These are phyloP conservation scores for Xerocomus potaroensis DNA, from an alignment of 768 basidiomycete species.

Conservation along the genomic window DNA sequence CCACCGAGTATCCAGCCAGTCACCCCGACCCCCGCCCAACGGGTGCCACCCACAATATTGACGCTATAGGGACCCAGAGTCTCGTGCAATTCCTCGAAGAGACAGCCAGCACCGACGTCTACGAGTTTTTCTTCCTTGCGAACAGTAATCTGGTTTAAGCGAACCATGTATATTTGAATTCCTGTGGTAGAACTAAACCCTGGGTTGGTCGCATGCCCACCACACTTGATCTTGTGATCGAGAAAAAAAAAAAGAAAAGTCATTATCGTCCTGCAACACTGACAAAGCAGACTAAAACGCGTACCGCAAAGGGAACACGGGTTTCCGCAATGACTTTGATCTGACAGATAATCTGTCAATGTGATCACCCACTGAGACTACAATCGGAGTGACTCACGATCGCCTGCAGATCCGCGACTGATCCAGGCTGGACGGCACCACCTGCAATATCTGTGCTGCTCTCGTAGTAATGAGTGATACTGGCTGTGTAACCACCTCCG, in stretches of 20 bases:
- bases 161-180: conserved; percentile 26
- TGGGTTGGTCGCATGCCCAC: conserved; percentile 28
- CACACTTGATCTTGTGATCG: conserved; percentile 28
- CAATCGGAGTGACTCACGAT: conserved; percentile 12
- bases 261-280: neutral
- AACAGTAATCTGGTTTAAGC: conserved; percentile 20
- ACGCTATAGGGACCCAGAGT: conserved; percentile 4
- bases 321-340: conserved; percentile 6
- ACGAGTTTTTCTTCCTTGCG: conserved; percentile 4
- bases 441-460: conserved; percentile 9
- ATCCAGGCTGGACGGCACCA: conserved; percentile 13
- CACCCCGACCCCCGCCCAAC: conserved; percentile 26
- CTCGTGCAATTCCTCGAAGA: conserved; percentile 28
- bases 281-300: neutral
- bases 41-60: conserved; percentile 25
- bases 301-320: conserved; percentile 12
- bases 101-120: conserved; percentile 24
- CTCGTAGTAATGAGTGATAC: conserved; percentile 11
- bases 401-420: conserved; percentile 2
- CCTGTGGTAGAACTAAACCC: conserved; percentile 32
- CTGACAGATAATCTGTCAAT: neutral
- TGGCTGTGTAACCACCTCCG: conserved; percentile 11
- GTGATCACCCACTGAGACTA: neutral
- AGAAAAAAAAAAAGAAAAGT: too few species aligned
- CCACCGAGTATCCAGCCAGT: conserved; percentile 32